phyloP scores from a whole-genome alignment of 2,329 filamentous ascomycete species.

The Penicillium sp. region DNA sequence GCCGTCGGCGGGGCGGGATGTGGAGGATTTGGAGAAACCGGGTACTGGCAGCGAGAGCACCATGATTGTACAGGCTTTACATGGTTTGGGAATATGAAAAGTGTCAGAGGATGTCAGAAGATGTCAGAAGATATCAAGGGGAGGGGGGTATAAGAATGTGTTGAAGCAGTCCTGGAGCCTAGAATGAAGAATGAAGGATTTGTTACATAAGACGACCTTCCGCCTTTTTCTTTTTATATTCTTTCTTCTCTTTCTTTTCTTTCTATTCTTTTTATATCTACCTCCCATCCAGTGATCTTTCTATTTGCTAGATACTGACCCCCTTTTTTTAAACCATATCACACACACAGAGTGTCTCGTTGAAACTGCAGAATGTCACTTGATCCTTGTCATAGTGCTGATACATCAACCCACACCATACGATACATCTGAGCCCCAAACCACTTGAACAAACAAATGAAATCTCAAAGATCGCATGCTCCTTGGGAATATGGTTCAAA shows the following conservation, averaged over 20 bases:
- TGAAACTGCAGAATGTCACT: neutral
- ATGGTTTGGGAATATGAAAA: constrained; percentile 22
- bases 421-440: neutral
- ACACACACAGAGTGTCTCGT: neutral
- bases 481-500: neutral
- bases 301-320: neutral
- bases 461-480: neutral
- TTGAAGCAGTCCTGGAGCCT: neutral
- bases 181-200: neutral
- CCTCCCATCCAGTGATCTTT: neutral
- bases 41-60: constrained; percentile 41
- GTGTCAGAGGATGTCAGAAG: neutral
- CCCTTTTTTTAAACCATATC: neutral
- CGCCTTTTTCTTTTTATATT: neutral
- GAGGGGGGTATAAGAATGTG: neutral
- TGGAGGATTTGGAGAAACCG: constrained; percentile 36
- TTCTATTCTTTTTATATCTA: neutral
- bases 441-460: neutral
- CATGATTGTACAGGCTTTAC: constrained; percentile 36
- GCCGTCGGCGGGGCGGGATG: constrained; percentile 31
- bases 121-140: neutral
- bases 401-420: neutral
- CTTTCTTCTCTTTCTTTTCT: too few relatives aligned
- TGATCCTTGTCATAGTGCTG: neutral
- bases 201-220: constrained; percentile 3